Evolutionary conservation across 1,284 basidiomycete species (phyloP).

Genomic region (Baeospora myosura): DNA sequence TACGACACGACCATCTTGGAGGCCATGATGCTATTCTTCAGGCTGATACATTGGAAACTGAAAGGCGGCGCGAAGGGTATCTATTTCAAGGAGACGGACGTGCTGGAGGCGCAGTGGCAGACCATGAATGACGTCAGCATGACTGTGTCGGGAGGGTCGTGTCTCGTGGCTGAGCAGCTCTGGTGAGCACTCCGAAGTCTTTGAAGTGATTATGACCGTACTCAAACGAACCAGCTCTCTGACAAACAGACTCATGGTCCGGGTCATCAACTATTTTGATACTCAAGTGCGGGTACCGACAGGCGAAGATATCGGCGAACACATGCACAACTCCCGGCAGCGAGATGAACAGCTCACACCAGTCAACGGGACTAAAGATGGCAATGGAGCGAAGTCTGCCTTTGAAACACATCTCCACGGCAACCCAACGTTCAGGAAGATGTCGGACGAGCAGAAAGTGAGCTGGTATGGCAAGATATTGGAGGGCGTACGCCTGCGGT

Average conservation of each 20-base stretch:
- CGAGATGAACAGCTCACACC: conserved; percentile 13
- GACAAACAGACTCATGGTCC: conserved; percentile 84
- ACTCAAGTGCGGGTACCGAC: conserved; percentile 82
- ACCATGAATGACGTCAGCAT: conserved; percentile 92
- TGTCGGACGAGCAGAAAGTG: conserved; percentile 79
- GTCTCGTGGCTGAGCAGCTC: conserved; percentile 90
- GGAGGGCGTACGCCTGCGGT: conserved; percentile 87
- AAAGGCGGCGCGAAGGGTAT: conserved; percentile 89
- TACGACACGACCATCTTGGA: conserved; percentile 89
- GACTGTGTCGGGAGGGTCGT: conserved; percentile 83
- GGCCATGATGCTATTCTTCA: conserved; percentile 88
- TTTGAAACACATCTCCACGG: not conserved
- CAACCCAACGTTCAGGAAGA: conserved; percentile 28
- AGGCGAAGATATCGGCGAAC: conserved; percentile 24
- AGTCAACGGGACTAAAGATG: not conserved
- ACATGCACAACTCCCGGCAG: conserved; percentile 14
- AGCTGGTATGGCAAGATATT: conserved; percentile 91
- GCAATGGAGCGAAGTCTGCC: not conserved
- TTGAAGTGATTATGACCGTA: not conserved
- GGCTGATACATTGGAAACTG: conserved; percentile 90
- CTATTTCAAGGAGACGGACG: conserved; percentile 96
- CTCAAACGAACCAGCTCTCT: conserved; percentile 50
- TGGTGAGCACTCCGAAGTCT: conserved; percentile 47
- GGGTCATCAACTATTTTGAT: conserved; percentile 91
- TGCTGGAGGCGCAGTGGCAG: conserved; percentile 93